These are phyloP conservation scores for Globisporangium cylindrosporum DNA, from an alignment of 352 stramenopile species.

Conservation along the genomic window DNA sequence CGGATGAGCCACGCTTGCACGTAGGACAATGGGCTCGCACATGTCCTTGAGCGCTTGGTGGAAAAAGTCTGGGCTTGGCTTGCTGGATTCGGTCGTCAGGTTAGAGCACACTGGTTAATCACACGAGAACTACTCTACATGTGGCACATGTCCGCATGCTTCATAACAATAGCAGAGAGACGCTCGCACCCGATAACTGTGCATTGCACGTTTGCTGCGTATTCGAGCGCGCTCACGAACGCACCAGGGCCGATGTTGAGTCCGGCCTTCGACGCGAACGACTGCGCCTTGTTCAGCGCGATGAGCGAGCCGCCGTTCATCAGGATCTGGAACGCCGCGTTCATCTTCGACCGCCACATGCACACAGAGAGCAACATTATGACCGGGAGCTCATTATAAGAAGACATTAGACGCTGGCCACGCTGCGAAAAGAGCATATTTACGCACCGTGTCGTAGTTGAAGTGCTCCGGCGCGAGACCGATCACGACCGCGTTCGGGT, in stretches of 20 bases:
- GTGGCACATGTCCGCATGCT: neutral
- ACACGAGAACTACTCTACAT: neutral
- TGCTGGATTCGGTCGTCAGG: conserved; percentile 22
- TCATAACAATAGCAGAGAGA: neutral
- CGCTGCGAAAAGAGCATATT: neutral
- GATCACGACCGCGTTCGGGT: conserved; percentile 62
- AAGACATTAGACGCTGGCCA: neutral
- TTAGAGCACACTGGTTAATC: neutral
- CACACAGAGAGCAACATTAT: neutral
- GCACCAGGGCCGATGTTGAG: conserved; percentile 50
- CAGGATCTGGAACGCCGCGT: conserved; percentile 51
- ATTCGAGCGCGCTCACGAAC: conserved; percentile 58
- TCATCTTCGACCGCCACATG: conserved; percentile 27
- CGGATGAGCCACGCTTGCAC: too few species aligned
- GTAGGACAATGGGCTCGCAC: conserved; percentile 16
- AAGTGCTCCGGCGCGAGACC: conserved; percentile 48
- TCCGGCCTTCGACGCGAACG: conserved; percentile 44
- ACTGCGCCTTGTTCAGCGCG: conserved; percentile 49
- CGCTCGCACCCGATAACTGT: conserved; percentile 40
- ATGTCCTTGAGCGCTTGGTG: conserved; percentile 39
- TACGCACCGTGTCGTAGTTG: conserved; percentile 47
- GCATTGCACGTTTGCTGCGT: conserved; percentile 34
- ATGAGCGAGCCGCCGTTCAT: conserved; percentile 48
- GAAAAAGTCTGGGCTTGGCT: conserved; percentile 49
- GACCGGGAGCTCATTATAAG: neutral